Evolutionary conservation across 2,329 filamentous ascomycete species (phyloP), one percentile per base, ranked within the genome.

Genomic region (Colletotrichum lupini): DNA sequence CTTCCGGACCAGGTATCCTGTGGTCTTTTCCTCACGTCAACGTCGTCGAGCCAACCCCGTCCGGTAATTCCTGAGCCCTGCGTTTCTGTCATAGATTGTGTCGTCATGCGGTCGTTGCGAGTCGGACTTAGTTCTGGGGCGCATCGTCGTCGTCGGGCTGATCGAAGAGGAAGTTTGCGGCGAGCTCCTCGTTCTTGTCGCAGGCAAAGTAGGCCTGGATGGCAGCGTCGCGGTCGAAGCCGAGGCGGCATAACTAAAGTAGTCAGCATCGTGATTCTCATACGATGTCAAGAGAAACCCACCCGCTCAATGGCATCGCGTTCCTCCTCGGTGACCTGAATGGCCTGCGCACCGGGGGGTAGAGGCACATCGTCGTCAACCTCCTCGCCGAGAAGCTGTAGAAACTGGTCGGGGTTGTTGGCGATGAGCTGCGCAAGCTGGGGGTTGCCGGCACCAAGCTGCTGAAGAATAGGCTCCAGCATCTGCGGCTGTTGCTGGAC

Each of bases 121-220:
- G 52, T 49, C 32, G 35, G 76, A 76, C 75, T 82, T 83, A 87
- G 78, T 86, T 85, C 74, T 84, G 81, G 11, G 83, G 80, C 37
- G 87, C 84, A 71, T 93, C 92, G 46, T 94, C 92, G 60, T 98
- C 95, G 74, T 97, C 95, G 11, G 95, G 95, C 85, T 98, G 95
- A 79, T 99, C 97, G 81, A 99, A 99, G 73, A 99, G 88, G 84
- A 98, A 98, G 85, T 99, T 99, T 76, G 97, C 97, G 0, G 97
- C 97, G 64, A 99, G 89, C 84, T 99, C 97, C 85, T 99, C 97
- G 83, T 99, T 98, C 90, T 98, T 99, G 85, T 99, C 97, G 83
- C 97, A 99, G 42, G 97, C 97, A 82, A 99, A 99, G 86, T 98
- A 99, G 30, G 97, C 97, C 85, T 99, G 96, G 77, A 98, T 98